Evolutionary conservation across 2,329 filamentous ascomycete genomes (phyloP).

Genomic region (Diaporthe citriasiana): DNA sequence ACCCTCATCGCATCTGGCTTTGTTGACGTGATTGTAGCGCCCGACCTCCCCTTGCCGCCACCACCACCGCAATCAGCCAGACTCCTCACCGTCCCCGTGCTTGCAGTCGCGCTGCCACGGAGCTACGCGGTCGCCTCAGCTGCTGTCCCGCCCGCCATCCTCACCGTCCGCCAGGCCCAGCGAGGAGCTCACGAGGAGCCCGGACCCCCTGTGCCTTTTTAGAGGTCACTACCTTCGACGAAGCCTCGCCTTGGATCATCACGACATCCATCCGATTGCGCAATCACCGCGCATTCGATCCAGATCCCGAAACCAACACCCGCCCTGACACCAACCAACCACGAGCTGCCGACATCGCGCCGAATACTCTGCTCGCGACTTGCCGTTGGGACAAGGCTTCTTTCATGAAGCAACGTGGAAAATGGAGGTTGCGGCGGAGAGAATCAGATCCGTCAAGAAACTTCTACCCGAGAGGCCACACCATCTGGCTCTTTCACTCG

Average conservation of each 20-base stretch:
- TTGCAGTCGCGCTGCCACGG: slow-evolving; percentile 6
- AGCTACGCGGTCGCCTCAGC: slow-evolving; percentile 17
- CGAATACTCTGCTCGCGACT: slow-evolving; percentile 27
- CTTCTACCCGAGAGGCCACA: slow-evolving; percentile 67
- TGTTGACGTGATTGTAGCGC: slow-evolving; percentile 41
- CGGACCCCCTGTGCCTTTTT: not conserved
- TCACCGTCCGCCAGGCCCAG: not conserved
- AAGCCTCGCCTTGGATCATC: slow-evolving; percentile 1
- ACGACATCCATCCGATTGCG: slow-evolving; percentile 32
- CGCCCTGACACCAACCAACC: not conserved
- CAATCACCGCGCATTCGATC: slow-evolving; percentile 29
- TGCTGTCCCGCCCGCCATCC: slow-evolving; percentile 10
- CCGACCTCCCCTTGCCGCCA: slow-evolving; percentile 7
- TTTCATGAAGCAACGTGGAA: slow-evolving; percentile 51
- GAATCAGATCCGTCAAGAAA: slow-evolving; percentile 66
- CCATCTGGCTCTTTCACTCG: slow-evolving; percentile 64
- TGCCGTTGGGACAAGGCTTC: slow-evolving; percentile 38
- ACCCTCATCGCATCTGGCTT: slow-evolving; percentile 37
- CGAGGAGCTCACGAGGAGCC: slow-evolving; percentile 7
- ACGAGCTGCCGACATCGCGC: slow-evolving; percentile 4
- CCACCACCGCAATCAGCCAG: slow-evolving; percentile 1
- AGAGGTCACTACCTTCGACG: slow-evolving; percentile 13
- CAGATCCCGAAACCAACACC: not conserved
- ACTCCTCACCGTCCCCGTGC: not conserved
- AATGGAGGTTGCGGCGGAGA: slow-evolving; percentile 73